Percentiles rank a stretch among this genome's conserved stretches.
Evolutionary conservation across 345 rosid species (phyloP).

Genomic region (Lepidium didymum): DNA sequence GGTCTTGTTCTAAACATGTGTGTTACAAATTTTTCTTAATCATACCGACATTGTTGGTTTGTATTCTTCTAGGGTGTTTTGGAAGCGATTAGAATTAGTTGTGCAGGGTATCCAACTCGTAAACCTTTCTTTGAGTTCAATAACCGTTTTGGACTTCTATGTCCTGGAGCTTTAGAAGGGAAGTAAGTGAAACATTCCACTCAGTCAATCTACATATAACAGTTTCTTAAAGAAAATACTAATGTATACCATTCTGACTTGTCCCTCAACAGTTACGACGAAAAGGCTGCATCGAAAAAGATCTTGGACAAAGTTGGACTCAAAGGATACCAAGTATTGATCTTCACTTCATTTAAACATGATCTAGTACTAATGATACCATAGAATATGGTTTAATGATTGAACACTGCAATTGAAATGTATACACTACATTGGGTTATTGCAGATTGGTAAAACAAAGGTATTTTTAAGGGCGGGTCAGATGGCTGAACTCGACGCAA

Average conservation of each 20-base stretch:
- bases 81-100: slow-evolving; percentile 93
- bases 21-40: not conserved
- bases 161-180: slow-evolving; percentile 58
- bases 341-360: not conserved
- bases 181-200: slow-evolving; percentile 45
- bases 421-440: not conserved
- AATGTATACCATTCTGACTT: slow-evolving; percentile 1
- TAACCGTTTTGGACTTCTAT: slow-evolving; percentile 81
- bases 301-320: slow-evolving; percentile 82
- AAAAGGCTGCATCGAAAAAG: slow-evolving; percentile 57
- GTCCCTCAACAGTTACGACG: slow-evolving; percentile 56
- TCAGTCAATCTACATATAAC: slow-evolving; percentile 4
- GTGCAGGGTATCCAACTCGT: slow-evolving; percentile 97
- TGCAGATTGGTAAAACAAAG: slow-evolving; percentile 93
- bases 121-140: slow-evolving; percentile 79
- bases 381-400: not conserved
- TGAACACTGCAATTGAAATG: not conserved
- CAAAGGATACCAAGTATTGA: slow-evolving; percentile 78
- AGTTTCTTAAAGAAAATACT: not conserved
- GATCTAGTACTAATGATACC: not conserved
- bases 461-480: slow-evolving; percentile 94
- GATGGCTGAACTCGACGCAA: slow-evolving; percentile 96
- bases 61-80: slow-evolving; percentile 58
- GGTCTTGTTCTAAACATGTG: not conserved
- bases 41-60: not conserved